A percentile compares a stretch with the other conserved stretches of the same genome.
Evolutionary conservation across 1,139 yeast genomes (phyloP).

Genomic region (Geotrichum fermentans): DNA sequence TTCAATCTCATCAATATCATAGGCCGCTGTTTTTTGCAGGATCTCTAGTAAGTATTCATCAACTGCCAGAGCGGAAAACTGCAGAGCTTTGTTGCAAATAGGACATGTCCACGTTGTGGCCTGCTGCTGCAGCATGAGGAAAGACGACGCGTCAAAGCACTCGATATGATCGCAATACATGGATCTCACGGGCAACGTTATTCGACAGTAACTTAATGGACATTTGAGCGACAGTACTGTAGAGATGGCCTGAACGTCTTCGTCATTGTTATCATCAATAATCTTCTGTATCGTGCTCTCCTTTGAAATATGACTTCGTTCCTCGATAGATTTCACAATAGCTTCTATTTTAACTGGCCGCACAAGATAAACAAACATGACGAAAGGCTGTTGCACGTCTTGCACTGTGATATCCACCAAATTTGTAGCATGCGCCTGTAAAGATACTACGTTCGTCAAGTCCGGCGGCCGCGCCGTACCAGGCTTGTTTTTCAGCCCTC

Average conservation of each 20-base stretch:
- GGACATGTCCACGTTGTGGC: slow-evolving; percentile 46
- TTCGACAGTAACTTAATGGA: slow-evolving; percentile 39
- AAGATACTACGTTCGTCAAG: slow-evolving; percentile 27
- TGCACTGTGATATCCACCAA: slow-evolving; percentile 28
- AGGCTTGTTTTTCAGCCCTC: slow-evolving; percentile 39
- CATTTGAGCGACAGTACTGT: slow-evolving; percentile 38
- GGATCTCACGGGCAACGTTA: slow-evolving; percentile 39
- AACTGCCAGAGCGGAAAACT: slow-evolving; percentile 35
- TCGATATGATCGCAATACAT: slow-evolving; percentile 40
- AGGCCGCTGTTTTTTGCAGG: slow-evolving; percentile 15
- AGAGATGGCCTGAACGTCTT: slow-evolving; percentile 39
- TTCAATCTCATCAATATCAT: slow-evolving; percentile 34
- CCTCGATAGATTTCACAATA: slow-evolving; percentile 30
- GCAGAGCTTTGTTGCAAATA: slow-evolving; percentile 37
- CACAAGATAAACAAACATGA: slow-evolving; percentile 33
- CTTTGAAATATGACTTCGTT: slow-evolving; percentile 32
- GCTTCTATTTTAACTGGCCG: slow-evolving; percentile 24
- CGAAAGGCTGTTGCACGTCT: slow-evolving; percentile 26
- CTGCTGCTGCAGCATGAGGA: slow-evolving; percentile 40
- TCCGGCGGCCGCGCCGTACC: slow-evolving; percentile 42
- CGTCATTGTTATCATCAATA: slow-evolving; percentile 34
- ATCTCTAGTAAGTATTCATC: slow-evolving; percentile 34
- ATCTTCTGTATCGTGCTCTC: slow-evolving; percentile 30
- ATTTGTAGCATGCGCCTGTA: slow-evolving; percentile 22
- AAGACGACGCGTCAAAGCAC: slow-evolving; percentile 41